Evolutionary conservation across 2,329 filamentous ascomycete genomes (phyloP).

Genomic region (Penicillium sp.): DNA sequence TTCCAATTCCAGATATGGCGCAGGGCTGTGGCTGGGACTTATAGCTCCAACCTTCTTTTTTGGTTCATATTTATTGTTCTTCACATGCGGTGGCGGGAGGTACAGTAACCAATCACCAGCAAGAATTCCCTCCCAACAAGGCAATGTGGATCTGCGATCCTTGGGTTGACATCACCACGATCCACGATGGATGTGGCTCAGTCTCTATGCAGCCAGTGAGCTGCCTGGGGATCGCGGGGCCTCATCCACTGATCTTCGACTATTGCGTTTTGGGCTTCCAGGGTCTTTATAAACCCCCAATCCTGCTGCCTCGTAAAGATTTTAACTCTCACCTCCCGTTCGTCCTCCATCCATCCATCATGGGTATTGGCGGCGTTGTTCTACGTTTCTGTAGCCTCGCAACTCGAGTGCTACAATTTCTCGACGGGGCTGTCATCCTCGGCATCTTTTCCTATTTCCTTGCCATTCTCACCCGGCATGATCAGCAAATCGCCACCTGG

Average conservation of each 20-base stretch:
- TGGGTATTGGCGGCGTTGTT: slow-evolving; percentile 56
- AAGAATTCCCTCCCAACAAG: slow-evolving; percentile 1
- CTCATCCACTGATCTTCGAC: slow-evolving; percentile 11
- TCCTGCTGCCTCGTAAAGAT: slow-evolving; percentile 10
- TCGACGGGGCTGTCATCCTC: slow-evolving; percentile 66
- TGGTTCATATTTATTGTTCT: slow-evolving; percentile 4
- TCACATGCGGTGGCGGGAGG: slow-evolving; percentile 13
- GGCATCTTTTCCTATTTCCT: slow-evolving; percentile 82
- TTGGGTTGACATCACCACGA: slow-evolving; percentile 7
- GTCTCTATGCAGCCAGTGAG: slow-evolving; percentile 5
- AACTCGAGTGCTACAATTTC: slow-evolving; percentile 68
- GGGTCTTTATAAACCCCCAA: slow-evolving; percentile 13
- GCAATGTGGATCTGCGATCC: slow-evolving; percentile 1
- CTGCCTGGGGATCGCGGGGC: not conserved
- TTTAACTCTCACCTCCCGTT: slow-evolving; percentile 1
- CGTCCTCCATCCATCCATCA: slow-evolving; percentile 34
- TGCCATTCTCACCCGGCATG: slow-evolving; percentile 60
- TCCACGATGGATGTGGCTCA: slow-evolving; percentile 2
- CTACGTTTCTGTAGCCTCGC: slow-evolving; percentile 66
- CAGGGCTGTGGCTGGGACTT: slow-evolving; percentile 1
- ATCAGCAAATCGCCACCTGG: slow-evolving; percentile 57
- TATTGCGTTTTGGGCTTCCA: slow-evolving; percentile 11
- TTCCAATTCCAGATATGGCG: too few relatives aligned
- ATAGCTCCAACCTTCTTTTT: too few relatives aligned
- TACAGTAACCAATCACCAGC: not conserved